Evolutionary conservation across 306 rosid species (phyloP), one percentile per base, ranked within the genome.

Genomic region (Hippophae tibetana): DNA sequence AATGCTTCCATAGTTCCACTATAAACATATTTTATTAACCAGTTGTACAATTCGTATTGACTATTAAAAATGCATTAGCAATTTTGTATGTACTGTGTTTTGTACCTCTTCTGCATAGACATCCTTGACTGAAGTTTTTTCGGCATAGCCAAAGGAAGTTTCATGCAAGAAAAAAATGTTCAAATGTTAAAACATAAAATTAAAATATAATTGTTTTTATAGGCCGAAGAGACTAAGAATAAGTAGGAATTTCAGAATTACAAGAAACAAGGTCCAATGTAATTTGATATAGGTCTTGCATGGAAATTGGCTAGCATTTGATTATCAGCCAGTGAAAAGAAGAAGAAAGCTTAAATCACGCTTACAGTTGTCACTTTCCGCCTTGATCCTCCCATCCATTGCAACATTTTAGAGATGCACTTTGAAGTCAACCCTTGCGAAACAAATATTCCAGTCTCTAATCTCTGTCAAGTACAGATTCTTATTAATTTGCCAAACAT

Each of bases 301-400:
- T 5, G 46, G 48, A 7, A 52, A 18, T 9, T 43, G 40, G 10
- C 58, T 7, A 8, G 7, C 8, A 7, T 58, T 27, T 13, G 44
- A 58, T 5, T 0, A 14, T 12, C 47, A 14, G 47, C 40, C 47
- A 57, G 14, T 48, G 23, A 42, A 40, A 60, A 18, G 31, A 23
- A 1, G 47, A 50, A 42, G n/a, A 3, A 40, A 12, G 56, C 23
- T 49, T 8, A 52, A 47, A 10, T 62, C 38, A 52, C 53, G 76
- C 86, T 85, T 79, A 92, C 98, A 38, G 92, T 66, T 10, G 77
- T 53, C 65, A 92, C 85, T 78, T 87, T 92, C 73, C 89, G 74
- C 72, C 96, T 83, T 8, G 95, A 87, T 38, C 96, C 98, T 75
- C 98, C 98, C 98, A 92, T 92, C 98, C 98, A 87, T 77, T 92